Base-by-base conservation (phyloP, 257 asterid species). In the Solanum pimpinellifolium region DNA sequence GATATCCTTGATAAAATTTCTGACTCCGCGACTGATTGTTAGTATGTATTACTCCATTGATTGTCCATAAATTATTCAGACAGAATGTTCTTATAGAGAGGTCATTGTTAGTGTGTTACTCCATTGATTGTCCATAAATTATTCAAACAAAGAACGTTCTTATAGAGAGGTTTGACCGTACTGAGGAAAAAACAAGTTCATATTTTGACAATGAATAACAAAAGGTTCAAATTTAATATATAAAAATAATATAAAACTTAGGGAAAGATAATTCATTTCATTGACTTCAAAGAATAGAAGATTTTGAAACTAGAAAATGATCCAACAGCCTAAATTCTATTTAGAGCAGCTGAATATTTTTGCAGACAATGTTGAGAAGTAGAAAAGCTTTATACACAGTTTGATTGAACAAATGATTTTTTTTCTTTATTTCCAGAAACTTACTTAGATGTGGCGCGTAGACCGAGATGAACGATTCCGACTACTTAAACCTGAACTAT, bases 391-490 rank as follows among this genome's bases (percentile, higher is more conserved):
- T 76, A 73, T 62, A 89, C 87, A 52, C 29, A 60, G 56, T 86
- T 86, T 73, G 23, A 76, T 86, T 80, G 23, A 23, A 20, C 25
- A 35, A 39, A 66, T 21, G 35, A 9, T 23, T 20, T 35, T 27
- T 27, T 66, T 10, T 7, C 13, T 11, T 41, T 4, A n/a, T 77
- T 13, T n/a, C 3, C 66, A 46, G 46, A 39, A 74, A 47, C 59
- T 9, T 15, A 13, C 74, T 29, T 91, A 90, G 69, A 87, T 73
- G 86, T 92, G 85, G 75, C 93, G 66, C 75, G 80, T 25, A 2
- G 94, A 90, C 56, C 92, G 90, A 78, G 93, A 83, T n/a, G 96
- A 93, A 46, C 91, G 66, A 16, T 88, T 85, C 39, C 89, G 44
- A 15, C 68, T 89, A 60, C 95, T 84, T 25, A 86, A 70, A 87